Evolutionary conservation across 805 yeast species (phyloP).

Genomic region (Yarrowia deformans): DNA sequence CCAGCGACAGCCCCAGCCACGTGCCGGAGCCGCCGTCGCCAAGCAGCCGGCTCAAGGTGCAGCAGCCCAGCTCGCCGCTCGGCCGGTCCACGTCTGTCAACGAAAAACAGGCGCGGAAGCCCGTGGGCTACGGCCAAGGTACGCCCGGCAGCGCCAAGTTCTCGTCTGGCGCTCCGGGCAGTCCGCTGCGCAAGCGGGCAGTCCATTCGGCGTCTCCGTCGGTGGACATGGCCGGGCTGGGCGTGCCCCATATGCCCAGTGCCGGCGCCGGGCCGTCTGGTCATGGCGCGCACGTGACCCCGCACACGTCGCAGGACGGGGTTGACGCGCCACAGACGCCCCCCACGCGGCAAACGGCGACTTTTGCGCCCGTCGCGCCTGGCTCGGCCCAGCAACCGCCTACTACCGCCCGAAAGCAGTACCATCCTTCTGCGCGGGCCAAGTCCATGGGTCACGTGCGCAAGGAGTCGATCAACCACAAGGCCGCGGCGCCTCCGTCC

Average conservation of each 20-base stretch:
- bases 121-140: constrained; percentile 43
- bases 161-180: constrained; percentile 3
- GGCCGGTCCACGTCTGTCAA: constrained; percentile 43
- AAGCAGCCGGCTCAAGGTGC: constrained; percentile 19
- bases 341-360: constrained; percentile 1
- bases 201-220: constrained; percentile 36
- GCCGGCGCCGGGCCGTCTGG: too few relatives aligned
- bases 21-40: constrained; percentile 17
- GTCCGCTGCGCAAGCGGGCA: constrained; percentile 25
- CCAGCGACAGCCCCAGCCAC: constrained; percentile 2
- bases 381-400: constrained; percentile 42
- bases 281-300: constrained; percentile 1
- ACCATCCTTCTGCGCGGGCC: constrained; percentile 87
- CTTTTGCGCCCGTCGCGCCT: constrained; percentile 42
- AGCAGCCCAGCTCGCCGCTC: constrained; percentile 35
- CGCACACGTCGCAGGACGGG: constrained; percentile 9
- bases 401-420: constrained; percentile 44
- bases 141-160: constrained; percentile 4
- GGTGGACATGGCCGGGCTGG: constrained; percentile 23
- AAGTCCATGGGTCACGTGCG: constrained; percentile 78
- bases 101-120: constrained; percentile 41
- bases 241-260: constrained; percentile 6
- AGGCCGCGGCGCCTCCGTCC: background rate
- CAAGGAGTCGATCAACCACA: constrained; percentile 28
- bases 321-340: constrained; percentile 11